Evolutionary conservation across 192 early-diverging fungal genomes (phyloP), one percentile per base, ranked within the genome.

Genomic region (Coemansia sp.): DNA sequence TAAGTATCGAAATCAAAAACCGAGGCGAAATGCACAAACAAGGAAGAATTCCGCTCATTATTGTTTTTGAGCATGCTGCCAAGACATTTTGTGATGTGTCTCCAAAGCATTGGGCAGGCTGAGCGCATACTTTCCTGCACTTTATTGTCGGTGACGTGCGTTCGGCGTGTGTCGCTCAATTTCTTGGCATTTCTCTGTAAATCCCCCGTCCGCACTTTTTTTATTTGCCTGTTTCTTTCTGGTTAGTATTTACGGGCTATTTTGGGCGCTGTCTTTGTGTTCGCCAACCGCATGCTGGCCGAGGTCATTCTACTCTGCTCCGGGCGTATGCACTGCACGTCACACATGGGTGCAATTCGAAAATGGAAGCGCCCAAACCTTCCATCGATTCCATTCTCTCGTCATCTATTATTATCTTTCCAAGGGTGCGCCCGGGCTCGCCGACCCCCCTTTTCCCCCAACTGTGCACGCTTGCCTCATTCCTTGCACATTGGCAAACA

Each of bases 151-250:
- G 28, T 50, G 48, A 28, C 48, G 48, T 50, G 48, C 48, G 25
- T 27, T 16, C 23, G 28, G 16, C 14, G n/a, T 28, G n/a, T 50
- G 48, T 27, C 48, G 48, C 48, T 50, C 48, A 54, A 54, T 54
- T 54, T 54, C 53, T 54, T 54, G 53, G 53, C 53, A 24, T 54
- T 54, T 52, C 50, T 52, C 50, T 52, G 53, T 24, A 54, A 54
- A 54, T 54, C 53, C 31, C n/a, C n/a, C n/a, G n/a, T n/a, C n/a
- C n/a, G n/a, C n/a, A n/a, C n/a, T n/a, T n/a, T n/a, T n/a, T n/a
- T n/a, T n/a, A n/a, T 7, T 21, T 50, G 12, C n/a, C 6, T 16
- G 18, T 21, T 44, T 44, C 43, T 44, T 44, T 44, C 16, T 44
- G 43, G 16, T 44, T 16, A 19, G 19, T 19, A 22, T 44, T 44